Base-by-base conservation (phyloP, 1,139 yeast species). In the Zygosaccharomyces sapae region DNA sequence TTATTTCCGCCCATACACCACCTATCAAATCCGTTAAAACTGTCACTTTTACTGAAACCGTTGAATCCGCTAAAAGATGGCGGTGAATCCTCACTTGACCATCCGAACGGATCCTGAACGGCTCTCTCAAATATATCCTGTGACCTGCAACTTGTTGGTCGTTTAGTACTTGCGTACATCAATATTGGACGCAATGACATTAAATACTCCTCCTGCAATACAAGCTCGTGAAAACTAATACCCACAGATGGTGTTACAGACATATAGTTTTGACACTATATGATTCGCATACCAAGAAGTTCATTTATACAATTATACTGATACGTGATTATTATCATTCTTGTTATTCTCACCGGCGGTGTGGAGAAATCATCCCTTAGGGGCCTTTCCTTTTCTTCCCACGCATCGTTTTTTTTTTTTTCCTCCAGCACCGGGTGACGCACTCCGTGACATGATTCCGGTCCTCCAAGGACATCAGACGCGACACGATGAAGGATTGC, bases 71-170 rank as follows among this genome's bases (percentile, higher is more conserved):
- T 4, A 7, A 5, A 5, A 9, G n/a, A 16, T 19, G 27, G 45
- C 34, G 29, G 48, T 24, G 46, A 45, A n/a, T 49, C 54, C 31
- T 36, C 36, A 42, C 31, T 35, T 33, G 22, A 25, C 52, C 58
- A 18, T 52, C 55, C 24, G 54, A 55, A 36, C 55, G 60, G 61
- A 42, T 59, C 63, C 51, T 59, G 62, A n/a, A 59, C 63, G n/a
- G 54, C 55, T 39, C 63, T 49, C 46, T 59, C 63, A 38, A 59
- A 59, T 24, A 59, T 57, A 33, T 41, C 49, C 41, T 30, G 42
- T n/a, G 42, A 16, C n/a, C 27, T 8, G 33, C 42, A 35, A 24
- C 16, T 24, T 13, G 29, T 34, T 19, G 18, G 35, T 29, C 16
- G 42, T 9, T 31, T 25, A 33, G 27, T 22, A 25, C 40, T 30